These are phyloP conservation scores for Camillea tinctor DNA, from an alignment of 2,329 filamentous ascomycete genomes.

Conservation along the genomic window DNA sequence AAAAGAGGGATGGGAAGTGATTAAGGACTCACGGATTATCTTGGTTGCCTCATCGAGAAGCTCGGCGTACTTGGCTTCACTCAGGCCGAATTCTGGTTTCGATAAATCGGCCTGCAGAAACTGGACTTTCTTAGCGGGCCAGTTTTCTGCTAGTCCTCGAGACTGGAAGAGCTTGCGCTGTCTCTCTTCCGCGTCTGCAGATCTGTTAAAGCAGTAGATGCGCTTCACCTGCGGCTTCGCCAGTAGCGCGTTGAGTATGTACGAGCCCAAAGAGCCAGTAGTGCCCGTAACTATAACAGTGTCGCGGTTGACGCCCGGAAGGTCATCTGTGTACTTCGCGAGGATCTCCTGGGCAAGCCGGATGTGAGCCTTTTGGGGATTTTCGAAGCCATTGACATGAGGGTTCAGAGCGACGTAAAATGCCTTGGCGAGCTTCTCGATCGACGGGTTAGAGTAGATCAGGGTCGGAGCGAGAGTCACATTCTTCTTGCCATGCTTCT, in stretches of 20 bases:
- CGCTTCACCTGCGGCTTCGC: conserved; percentile 34
- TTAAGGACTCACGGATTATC: conserved; percentile 34
- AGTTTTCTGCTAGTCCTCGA: conserved; percentile 38
- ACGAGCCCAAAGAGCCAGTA: conserved; percentile 47
- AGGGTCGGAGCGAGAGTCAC: conserved; percentile 35
- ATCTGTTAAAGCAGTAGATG: conserved; percentile 50
- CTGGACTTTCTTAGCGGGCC: conserved; percentile 37
- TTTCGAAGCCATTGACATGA: conserved; percentile 11
- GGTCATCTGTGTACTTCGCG: conserved; percentile 23
- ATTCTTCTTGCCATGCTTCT: conserved; percentile 21
- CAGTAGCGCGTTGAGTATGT: conserved; percentile 40
- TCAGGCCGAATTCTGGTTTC: conserved; percentile 47
- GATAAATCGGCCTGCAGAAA: conserved; percentile 50
- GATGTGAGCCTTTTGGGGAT: conserved; percentile 17
- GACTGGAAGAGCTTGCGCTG: conserved; percentile 38
- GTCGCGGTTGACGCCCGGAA: conserved; percentile 26
- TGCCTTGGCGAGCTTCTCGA: conserved; percentile 32
- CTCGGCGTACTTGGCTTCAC: conserved; percentile 34
- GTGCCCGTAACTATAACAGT: conserved; percentile 46
- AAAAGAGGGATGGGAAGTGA: neutral
- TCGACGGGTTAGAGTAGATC: conserved; percentile 38
- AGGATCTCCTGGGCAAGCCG: conserved; percentile 21
- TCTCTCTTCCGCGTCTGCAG: conserved; percentile 35
- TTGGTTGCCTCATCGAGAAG: conserved; percentile 41
- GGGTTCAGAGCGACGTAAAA: conserved; percentile 27